Percentiles rank a stretch among this genome's conserved stretches.
phyloP scores from a whole-genome alignment of 371 early-diverging fungal species.

The Rhizomucor pusillus region DNA sequence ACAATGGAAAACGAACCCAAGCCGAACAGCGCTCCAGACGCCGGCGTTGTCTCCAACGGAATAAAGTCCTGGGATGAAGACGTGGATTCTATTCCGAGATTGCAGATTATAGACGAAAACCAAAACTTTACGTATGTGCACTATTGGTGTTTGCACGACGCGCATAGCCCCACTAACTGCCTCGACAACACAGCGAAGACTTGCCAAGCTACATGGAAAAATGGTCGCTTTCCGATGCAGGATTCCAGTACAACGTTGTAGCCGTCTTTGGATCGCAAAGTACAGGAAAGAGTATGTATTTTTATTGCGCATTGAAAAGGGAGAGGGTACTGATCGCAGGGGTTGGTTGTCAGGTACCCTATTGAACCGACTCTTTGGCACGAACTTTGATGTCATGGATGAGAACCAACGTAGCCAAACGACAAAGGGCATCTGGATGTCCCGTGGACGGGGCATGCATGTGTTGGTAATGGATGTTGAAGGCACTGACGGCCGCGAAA shows the following conservation, averaged over 20 bases:
- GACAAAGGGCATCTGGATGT: slow-evolving; percentile 97
- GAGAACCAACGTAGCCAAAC: slow-evolving; percentile 86
- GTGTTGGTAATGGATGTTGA: slow-evolving; percentile 97
- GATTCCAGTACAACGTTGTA: slow-evolving; percentile 94
- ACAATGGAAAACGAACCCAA: no score
- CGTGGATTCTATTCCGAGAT: slow-evolving; percentile 47
- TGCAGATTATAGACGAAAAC: slow-evolving; percentile 83
- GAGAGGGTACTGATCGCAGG: no score
- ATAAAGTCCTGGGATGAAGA: slow-evolving; percentile 31
- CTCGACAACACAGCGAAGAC: slow-evolving; percentile 5
- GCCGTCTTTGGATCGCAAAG: slow-evolving; percentile 98
- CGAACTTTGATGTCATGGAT: slow-evolving; percentile 92
- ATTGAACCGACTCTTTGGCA: slow-evolving; percentile 91
- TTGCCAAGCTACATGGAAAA: slow-evolving; percentile 15
- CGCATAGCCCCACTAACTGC: background rate
- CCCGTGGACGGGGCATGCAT: slow-evolving; percentile 79
- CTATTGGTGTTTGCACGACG: background rate
- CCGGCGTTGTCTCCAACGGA: background rate
- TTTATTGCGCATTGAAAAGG: no score
- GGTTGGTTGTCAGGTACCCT: slow-evolving; percentile 75
- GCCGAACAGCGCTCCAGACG: no score
- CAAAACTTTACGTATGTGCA: slow-evolving; percentile 79
- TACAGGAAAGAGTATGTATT: slow-evolving; percentile 91
- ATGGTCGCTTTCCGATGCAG: slow-evolving; percentile 84
- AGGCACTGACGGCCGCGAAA: slow-evolving; percentile 98